Evolutionary conservation across 2,329 filamentous ascomycete species (phyloP).

Genomic region (Trichoderma breve): DNA sequence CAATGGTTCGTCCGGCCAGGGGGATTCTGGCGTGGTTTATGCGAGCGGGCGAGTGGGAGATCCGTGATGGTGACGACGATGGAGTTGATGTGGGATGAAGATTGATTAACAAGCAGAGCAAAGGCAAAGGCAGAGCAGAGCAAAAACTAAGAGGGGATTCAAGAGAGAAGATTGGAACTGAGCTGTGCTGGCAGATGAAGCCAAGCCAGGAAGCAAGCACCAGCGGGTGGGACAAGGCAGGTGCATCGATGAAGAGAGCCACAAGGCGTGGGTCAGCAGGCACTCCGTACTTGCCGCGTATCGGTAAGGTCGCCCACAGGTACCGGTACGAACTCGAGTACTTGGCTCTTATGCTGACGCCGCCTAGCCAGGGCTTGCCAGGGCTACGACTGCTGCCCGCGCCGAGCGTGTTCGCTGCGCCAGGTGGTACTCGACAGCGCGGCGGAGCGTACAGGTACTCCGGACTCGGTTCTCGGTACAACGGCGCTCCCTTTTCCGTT

Average conservation of each 20-base stretch:
- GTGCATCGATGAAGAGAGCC: slow-evolving; percentile 7
- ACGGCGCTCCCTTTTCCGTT: background rate
- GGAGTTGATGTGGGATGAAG: background rate
- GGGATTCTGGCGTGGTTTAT: background rate
- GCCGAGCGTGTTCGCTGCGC: background rate
- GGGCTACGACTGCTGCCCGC: background rate
- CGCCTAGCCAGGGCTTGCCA: background rate
- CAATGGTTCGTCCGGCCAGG: background rate
- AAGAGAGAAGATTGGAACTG: background rate
- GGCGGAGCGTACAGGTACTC: background rate
- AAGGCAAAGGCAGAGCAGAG: background rate
- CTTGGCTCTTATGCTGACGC: background rate
- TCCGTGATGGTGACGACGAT: background rate
- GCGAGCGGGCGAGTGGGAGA: background rate
- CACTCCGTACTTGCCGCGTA: slow-evolving; percentile 16
- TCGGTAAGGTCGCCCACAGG: background rate
- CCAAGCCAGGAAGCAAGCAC: background rate
- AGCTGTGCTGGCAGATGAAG: slow-evolving; percentile 2
- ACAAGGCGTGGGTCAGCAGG: slow-evolving; percentile 11
- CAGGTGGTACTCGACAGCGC: background rate
- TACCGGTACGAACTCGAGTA: background rate
- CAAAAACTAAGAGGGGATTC: background rate
- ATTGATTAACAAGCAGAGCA: background rate
- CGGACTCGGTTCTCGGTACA: background rate
- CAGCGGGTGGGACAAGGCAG: slow-evolving; percentile 7